Percentiles rank a stretch among this genome's conserved stretches.
phyloP scores from a whole-genome alignment of 192 early-diverging fungal genomes.

The Coemansia sp. region DNA sequence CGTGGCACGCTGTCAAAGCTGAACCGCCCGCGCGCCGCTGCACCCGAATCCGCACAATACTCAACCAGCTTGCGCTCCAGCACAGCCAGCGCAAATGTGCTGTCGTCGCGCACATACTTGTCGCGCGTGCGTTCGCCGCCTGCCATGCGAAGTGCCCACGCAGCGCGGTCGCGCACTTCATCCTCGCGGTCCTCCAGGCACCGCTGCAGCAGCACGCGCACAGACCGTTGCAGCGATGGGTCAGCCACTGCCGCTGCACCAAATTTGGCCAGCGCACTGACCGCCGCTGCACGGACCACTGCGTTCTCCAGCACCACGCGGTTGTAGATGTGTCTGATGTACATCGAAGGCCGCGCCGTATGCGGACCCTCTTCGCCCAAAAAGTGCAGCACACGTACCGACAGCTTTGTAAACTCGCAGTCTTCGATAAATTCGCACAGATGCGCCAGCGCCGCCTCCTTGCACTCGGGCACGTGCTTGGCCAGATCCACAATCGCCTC shows the following conservation, averaged over 20 bases:
- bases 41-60: conserved; percentile 73
- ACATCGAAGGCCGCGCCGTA: conserved; percentile 88
- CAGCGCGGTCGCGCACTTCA: conserved; percentile 95
- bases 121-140: conserved; percentile 62
- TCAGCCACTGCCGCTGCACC: conserved; percentile 71
- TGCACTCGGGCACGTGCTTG: conserved; percentile 89
- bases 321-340: conserved; percentile 99
- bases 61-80: conserved; percentile 85
- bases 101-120: conserved; percentile 81
- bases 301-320: conserved; percentile 97
- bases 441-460: conserved; percentile 90
- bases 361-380: conserved; percentile 93
- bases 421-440: conserved; percentile 99
- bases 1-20: conserved; percentile 77
- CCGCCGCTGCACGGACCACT: conserved; percentile 93
- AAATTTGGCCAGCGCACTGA: conserved; percentile 94
- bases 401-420: conserved; percentile 98
- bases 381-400: conserved; percentile 95
- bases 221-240: conserved; percentile 63
- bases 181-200: conserved; percentile 98
- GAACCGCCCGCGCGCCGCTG: conserved; percentile 65
- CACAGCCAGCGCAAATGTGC: conserved; percentile 80
- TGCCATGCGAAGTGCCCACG: conserved; percentile 81
- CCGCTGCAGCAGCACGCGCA: conserved; percentile 85
- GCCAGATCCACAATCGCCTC: conserved; percentile 97